Evolutionary conservation across 1,284 basidiomycete species (phyloP), one percentile per base, ranked within the genome.

Genomic region (Ceratobasidium sp.): DNA sequence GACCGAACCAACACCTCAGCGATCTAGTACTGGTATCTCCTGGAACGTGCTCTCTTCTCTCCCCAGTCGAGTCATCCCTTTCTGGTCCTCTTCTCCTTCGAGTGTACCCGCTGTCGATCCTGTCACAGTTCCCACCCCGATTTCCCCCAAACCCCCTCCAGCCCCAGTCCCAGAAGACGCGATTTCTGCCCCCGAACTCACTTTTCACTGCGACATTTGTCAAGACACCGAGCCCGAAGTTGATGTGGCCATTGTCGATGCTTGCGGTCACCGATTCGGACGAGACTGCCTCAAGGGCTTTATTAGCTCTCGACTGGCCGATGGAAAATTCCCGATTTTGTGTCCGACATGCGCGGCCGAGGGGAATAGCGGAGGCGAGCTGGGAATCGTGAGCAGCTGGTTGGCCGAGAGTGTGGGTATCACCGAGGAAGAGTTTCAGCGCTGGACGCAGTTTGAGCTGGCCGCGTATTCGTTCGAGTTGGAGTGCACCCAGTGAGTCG

Each of bases 201-300:
- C 80, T n/a, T 89, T 89, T 74, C 78, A 83, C 34, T 91, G 89
- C 75, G 80, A 82, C 3, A 82, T 90, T 45, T 91, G 90, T 76
- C 78, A 88, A 60, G 88, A 90, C 6, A 78, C 82, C 1, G 76
- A 81, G 36, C 79, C 82, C 0, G 80, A 84, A 71, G 85, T 87
- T 72, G 77, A 82, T 62, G 80, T 87, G 18, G 83, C 85, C 26
- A 80, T 77, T n/a, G 75, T 89, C 16, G 80, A 83, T 0, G 77
- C 74, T 1, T 91, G 89, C 76, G 75, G 78, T 5, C 89, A 91
- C 76, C 71, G 72, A 21, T 87, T 87, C 77, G 90, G 89, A 77
- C 81, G 87, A 72, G 77, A 79, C 1, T 91, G 90, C 76, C 74
- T 89, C 46, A 74, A 79, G 57, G 76, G 76, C 3, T 84, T 87